Evolutionary conservation across 306 rosid genomes (phyloP).

Genomic region (Coriaria nepalensis): DNA sequence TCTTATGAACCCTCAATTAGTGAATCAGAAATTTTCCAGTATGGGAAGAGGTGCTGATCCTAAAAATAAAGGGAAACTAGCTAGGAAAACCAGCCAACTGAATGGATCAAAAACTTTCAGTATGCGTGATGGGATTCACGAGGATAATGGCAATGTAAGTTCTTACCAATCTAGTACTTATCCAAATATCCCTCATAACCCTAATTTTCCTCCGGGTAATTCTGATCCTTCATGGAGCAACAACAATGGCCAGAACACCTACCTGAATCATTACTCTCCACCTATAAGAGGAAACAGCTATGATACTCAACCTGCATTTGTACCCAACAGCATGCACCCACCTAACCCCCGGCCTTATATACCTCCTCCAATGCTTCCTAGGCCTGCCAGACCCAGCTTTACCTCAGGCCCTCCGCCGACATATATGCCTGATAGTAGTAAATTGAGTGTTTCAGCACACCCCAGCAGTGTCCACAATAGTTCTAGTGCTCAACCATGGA

Average conservation of each 20-base stretch:
- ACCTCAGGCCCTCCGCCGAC: conserved; percentile 25
- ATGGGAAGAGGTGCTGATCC: conserved; percentile 40
- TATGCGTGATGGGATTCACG: conserved; percentile 32
- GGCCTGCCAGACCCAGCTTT: conserved; percentile 38
- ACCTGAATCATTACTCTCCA: conserved; percentile 34
- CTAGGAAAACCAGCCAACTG: conserved; percentile 33
- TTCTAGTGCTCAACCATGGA: conserved; percentile 24
- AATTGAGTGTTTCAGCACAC: conserved; percentile 36
- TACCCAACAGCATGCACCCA: conserved; percentile 28
- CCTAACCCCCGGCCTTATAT: conserved; percentile 31
- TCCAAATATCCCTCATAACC: conserved; percentile 22
- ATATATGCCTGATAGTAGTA: conserved; percentile 40
- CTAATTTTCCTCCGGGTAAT: conserved; percentile 28
- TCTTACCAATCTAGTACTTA: conserved; percentile 20
- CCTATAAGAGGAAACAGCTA: conserved; percentile 35
- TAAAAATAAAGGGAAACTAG: conserved; percentile 19
- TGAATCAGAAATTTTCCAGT: conserved; percentile 31
- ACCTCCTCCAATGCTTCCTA: conserved; percentile 31
- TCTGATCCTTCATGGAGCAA: conserved; percentile 34
- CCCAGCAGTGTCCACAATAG: conserved; percentile 29
- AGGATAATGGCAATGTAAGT: conserved; percentile 26
- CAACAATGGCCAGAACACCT: conserved; percentile 27
- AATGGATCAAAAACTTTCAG: conserved; percentile 21
- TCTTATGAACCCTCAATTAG: conserved; percentile 24
- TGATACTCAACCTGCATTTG: conserved; percentile 38